Percentiles rank a stretch among this genome's conserved stretches.
phyloP scores from a whole-genome alignment of 2,329 filamentous ascomycete species.

The Mycosphaerella sp. region DNA sequence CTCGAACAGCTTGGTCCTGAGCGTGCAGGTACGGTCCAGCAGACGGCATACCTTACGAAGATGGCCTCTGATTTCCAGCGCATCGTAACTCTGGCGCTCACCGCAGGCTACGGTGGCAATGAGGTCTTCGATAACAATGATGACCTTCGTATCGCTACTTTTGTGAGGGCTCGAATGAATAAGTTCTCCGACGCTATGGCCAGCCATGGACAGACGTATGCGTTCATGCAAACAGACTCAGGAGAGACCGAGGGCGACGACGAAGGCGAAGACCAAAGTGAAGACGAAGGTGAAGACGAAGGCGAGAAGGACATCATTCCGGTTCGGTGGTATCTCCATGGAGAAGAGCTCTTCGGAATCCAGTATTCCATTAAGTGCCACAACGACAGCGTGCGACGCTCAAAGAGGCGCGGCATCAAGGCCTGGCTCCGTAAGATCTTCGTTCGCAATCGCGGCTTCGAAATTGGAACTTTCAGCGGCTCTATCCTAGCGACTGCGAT shows the following conservation, averaged over 20 bases:
- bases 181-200: too few relatives aligned
- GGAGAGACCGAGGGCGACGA: too few relatives aligned
- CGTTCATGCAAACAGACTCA: too few relatives aligned
- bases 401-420: too few relatives aligned
- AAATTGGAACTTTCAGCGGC: conserved; percentile 44
- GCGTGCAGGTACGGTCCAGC: conserved; percentile 44
- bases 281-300: too few relatives aligned
- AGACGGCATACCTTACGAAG: conserved; percentile 45
- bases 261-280: too few relatives aligned
- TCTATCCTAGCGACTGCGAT: conserved; percentile 35
- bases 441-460: conserved; percentile 11
- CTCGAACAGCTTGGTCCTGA: conserved; percentile 44
- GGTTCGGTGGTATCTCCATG: too few relatives aligned
- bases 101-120: conserved; percentile 35
- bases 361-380: not conserved
- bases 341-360: too few relatives aligned
- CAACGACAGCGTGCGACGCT: conserved; percentile 30
- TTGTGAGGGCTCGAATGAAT: too few relatives aligned
- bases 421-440: conserved; percentile 11
- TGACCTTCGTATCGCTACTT: not conserved
- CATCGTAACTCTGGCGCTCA: conserved; percentile 33
- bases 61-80: conserved; percentile 38
- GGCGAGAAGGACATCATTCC: too few relatives aligned
- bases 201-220: too few relatives aligned
- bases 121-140: conserved; percentile 32